These are phyloP conservation scores for Pholiota molesta DNA, from an alignment of 768 basidiomycete genomes.

Conservation along the genomic window DNA sequence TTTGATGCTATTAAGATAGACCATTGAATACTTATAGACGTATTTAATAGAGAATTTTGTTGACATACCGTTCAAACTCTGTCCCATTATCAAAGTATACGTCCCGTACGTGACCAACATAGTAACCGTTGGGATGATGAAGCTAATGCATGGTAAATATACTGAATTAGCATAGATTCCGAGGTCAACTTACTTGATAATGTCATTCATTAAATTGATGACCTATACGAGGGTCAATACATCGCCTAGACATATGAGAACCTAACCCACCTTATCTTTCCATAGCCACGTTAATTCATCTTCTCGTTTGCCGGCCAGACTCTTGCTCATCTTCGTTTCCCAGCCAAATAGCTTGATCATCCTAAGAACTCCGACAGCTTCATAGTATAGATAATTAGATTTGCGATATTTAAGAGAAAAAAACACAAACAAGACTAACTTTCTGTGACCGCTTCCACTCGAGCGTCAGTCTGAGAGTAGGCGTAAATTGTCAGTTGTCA, in stretches of 20 bases:
- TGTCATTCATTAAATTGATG: conserved; percentile 15
- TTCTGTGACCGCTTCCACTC: conserved; percentile 67
- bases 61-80: conserved; percentile 26
- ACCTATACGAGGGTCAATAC: conserved; percentile 7
- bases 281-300: conserved; percentile 62
- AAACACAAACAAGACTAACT: conserved; percentile 31
- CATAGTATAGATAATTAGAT: conserved; percentile 1
- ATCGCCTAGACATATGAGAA: neutral
- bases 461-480: conserved; percentile 43
- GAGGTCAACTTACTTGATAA: conserved; percentile 11
- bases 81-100: conserved; percentile 45
- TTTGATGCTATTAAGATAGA: conserved; percentile 43
- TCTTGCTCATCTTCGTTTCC: conserved; percentile 58
- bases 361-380: conserved; percentile 61
- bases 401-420: neutral
- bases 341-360: conserved; percentile 80
- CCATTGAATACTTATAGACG: neutral
- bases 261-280: conserved; percentile 37
- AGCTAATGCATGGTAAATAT: conserved; percentile 35
- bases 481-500: neutral
- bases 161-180: neutral
- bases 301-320: conserved; percentile 60
- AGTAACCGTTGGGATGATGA: conserved; percentile 61
- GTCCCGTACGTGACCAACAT: conserved; percentile 71
- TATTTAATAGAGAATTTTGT: neutral